Conservation (phyloP, 2,329 filamentous ascomycete species). For the Phialocephala sp. region DNA sequence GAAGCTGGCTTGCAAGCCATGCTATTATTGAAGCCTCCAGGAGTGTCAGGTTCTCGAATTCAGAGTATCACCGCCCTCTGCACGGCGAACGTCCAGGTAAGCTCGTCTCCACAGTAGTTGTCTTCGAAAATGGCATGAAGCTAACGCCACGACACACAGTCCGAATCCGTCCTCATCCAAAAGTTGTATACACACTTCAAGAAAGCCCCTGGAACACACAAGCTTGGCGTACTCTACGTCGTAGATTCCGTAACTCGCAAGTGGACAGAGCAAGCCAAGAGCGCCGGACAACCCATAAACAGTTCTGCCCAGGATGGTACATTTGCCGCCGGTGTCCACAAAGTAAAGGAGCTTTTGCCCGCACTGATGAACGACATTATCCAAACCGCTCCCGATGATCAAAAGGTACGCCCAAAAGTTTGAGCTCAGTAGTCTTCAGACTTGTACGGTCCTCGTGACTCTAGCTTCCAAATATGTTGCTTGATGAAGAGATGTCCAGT, state of each 20-base stretch:
- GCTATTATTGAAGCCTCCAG: conserved; percentile 88
- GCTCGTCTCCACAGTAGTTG: conserved; percentile 42
- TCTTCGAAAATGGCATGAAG: conserved; percentile 13
- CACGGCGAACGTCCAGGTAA: conserved; percentile 89
- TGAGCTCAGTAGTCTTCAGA: conserved; percentile 32
- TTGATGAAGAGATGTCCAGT: conserved; percentile 22
- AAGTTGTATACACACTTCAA: conserved; percentile 98
- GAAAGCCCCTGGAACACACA: conserved; percentile 92
- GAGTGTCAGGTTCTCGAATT: conserved; percentile 93
- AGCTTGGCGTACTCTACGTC: conserved; percentile 98
- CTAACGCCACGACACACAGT: conserved; percentile 58
- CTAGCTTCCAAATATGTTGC: conserved; percentile 30
- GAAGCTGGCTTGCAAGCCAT: conserved; percentile 90
- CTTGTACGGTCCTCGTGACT: conserved; percentile 36
- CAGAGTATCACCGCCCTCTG: conserved; percentile 85
- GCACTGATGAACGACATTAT: conserved; percentile 95
- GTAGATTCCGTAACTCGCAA: conserved; percentile 99
- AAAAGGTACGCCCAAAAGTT: conserved; percentile 79
- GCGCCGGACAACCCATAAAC: conserved; percentile 80
- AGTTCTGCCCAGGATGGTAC: conserved; percentile 86
- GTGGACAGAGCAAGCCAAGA: conserved; percentile 96
- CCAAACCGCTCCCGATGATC: conserved; percentile 84
- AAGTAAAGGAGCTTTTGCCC: conserved; percentile 94
- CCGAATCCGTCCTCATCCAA: conserved; percentile 91
- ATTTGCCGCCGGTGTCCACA: conserved; percentile 92